Evolutionary conservation across 495 filamentous ascomycete genomes (phyloP).

Genomic region (Penicillium arizonense): DNA sequence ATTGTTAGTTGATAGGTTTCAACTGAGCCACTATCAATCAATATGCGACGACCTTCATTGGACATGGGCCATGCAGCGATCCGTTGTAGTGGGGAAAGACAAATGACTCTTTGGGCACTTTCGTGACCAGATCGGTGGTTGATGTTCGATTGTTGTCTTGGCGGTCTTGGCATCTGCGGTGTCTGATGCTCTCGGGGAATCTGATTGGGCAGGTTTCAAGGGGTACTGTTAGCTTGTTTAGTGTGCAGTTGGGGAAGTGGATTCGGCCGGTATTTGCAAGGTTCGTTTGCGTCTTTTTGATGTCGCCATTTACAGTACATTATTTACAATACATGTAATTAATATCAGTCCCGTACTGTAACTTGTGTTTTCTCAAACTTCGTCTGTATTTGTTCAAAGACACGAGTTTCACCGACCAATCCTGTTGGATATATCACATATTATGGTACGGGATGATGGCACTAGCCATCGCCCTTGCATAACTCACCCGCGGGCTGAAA

Average conservation of each 20-base stretch:
- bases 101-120: no score
- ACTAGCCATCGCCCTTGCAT: not conserved
- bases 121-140: not conserved
- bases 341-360: not conserved
- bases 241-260: not conserved
- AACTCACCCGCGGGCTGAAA: not conserved
- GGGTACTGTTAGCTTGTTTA: not conserved
- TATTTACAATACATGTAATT: no score
- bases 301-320: no score
- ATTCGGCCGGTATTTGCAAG: not conserved
- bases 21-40: no score
- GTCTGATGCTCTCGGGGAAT: not conserved
- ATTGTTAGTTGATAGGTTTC: not conserved
- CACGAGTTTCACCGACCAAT: no score
- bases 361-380: not conserved
- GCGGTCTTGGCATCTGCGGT: constrained; percentile 7
- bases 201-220: constrained; percentile 18
- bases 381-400: not conserved
- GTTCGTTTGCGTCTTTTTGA: not conserved
- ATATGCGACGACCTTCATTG: no score
- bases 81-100: no score
- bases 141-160: constrained; percentile 4
- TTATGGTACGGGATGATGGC: not conserved
- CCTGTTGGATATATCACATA: not conserved
- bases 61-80: no score